phyloP scores from a whole-genome alignment of 2,329 filamentous ascomycete genomes.

The Aspergillus unguis region DNA sequence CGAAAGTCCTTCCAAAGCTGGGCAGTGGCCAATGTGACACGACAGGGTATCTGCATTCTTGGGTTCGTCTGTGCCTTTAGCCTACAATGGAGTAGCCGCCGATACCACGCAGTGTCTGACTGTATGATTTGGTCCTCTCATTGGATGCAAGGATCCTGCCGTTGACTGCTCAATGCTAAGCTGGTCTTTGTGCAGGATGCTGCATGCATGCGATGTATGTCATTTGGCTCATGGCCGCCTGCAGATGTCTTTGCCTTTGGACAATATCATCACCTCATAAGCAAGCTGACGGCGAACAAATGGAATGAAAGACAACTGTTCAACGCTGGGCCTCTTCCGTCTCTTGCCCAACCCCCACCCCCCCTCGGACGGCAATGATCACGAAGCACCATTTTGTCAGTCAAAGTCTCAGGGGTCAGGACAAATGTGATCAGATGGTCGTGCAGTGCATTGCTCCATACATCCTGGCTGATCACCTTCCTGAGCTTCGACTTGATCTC shows the following conservation, averaged over 20 bases:
- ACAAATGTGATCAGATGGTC: background rate
- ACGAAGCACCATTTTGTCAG: background rate
- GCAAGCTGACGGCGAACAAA: background rate
- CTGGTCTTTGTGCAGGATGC: slow-evolving; percentile 6
- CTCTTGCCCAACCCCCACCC: background rate
- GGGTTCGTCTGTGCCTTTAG: slow-evolving; percentile 5
- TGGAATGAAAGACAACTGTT: background rate
- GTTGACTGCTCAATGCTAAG: background rate
- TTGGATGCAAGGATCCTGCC: background rate
- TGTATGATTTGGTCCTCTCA: background rate
- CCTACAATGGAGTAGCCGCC: slow-evolving; percentile 5
- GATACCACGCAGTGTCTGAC: background rate
- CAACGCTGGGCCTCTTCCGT: background rate
- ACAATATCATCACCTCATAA: background rate
- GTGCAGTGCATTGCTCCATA: slow-evolving; percentile 6
- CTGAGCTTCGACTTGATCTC: background rate
- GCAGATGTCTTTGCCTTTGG: background rate
- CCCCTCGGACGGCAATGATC: background rate
- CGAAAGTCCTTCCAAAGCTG: background rate
- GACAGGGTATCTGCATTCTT: slow-evolving; percentile 1
- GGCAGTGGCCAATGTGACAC: slow-evolving; percentile 6
- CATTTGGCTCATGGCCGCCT: slow-evolving; percentile 6
- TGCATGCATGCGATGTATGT: slow-evolving; percentile 7
- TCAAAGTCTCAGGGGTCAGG: background rate
- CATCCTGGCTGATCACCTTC: background rate